Evolutionary conservation across 2,329 filamentous ascomycete species (phyloP), one percentile per base, ranked within the genome.

Genomic region (Colletotrichum caudatum): DNA sequence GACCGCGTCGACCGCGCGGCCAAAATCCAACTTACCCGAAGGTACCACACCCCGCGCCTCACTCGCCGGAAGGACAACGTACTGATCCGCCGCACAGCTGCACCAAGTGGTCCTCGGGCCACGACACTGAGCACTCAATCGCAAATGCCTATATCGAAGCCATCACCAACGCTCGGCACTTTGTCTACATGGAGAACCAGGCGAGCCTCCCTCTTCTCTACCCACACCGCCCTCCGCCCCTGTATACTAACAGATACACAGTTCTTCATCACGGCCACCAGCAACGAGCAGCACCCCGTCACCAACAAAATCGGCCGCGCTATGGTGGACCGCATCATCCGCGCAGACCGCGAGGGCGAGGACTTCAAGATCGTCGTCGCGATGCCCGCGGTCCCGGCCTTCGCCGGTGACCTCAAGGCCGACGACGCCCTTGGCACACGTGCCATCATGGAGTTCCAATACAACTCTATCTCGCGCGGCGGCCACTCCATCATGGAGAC

Each of bases 371-470:
- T 95, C 75, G 90, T 95, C 74, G 88, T 96, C 26, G 83, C 92
- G 70, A 96, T 96, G 81, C 93, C 93, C 0, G 89, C 93, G 1
- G 91, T 97, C 0, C 94, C 93, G 9, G 94, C 90, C 2, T 97
- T 97, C 77, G 92, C 94, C 1, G 94, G 94, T 5, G 93, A 96
- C 76, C 84, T 97, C 60, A 89, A 92, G 76, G 87, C 87, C 0
- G 91, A 95, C 64, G 91, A 89, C 29, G 90, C 92, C 11, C 84
- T 95, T 1, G 92, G 92, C 29, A 96, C 93, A 0, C 86, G 94
- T 46, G 94, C 93, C 6, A 95, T 97, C 77, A 95, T 96, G 92
- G 93, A 96, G 78, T 95, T 92, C 80, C 93, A 96, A 78, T 95
- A 96, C 81, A 86, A 90, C 77, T 92, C 89, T 63, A 96, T 96